Evolutionary conservation across 2,329 filamentous ascomycete genomes (phyloP).

Genomic region (Exophiala sp.): DNA sequence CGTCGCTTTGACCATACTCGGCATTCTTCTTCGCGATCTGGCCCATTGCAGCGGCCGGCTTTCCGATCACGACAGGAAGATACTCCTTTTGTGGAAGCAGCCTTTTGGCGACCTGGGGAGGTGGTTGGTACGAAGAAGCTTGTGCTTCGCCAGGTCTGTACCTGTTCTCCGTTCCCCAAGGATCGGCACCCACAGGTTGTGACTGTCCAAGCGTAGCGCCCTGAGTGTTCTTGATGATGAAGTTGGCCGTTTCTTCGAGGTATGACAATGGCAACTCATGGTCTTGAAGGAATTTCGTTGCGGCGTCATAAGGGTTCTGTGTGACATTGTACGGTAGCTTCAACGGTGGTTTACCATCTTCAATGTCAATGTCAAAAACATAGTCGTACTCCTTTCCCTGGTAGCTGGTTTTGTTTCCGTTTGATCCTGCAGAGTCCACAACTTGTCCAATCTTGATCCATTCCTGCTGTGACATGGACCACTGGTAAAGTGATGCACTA

Average conservation of each 20-base stretch:
- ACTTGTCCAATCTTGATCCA: constrained; percentile 93
- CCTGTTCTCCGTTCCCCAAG: constrained; percentile 69
- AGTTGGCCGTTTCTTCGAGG: constrained; percentile 85
- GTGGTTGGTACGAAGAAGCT: constrained; percentile 35
- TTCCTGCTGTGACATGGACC: constrained; percentile 65
- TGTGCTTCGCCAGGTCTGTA: constrained; percentile 66
- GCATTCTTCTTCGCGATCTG: constrained; percentile 70
- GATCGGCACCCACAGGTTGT: constrained; percentile 54
- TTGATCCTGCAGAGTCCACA: constrained; percentile 79
- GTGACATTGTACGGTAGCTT: constrained; percentile 92
- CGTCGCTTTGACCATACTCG: constrained; percentile 65
- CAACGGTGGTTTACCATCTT: constrained; percentile 84
- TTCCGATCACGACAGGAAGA: constrained; percentile 68
- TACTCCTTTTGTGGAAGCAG: constrained; percentile 70
- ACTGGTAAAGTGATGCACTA: constrained; percentile 78
- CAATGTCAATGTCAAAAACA: constrained; percentile 93
- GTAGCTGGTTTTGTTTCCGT: constrained; percentile 68
- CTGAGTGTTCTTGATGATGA: constrained; percentile 84
- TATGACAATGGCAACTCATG: constrained; percentile 85
- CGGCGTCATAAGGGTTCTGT: constrained; percentile 86
- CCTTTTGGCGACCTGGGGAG: constrained; percentile 30
- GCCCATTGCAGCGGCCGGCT: constrained; percentile 63
- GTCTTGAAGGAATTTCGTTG: constrained; percentile 81
- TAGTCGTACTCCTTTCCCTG: constrained; percentile 88
- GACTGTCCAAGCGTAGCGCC: constrained; percentile 68